Evolutionary conservation across 2,329 filamentous ascomycete genomes (phyloP).

Genomic region (Aureobasidium leucospermi): DNA sequence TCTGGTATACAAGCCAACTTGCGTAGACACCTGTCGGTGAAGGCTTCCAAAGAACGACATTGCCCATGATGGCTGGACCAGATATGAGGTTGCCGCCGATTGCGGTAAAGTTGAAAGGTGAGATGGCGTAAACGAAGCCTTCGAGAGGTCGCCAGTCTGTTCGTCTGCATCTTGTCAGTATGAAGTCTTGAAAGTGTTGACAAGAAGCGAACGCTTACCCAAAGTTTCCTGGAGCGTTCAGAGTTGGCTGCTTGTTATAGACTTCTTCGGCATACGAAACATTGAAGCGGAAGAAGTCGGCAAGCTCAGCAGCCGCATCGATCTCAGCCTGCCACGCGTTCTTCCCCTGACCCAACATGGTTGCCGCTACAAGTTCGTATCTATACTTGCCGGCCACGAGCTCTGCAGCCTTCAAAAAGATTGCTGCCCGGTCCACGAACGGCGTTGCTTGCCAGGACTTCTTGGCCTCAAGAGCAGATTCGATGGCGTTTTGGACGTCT

Average conservation of each 20-base stretch:
- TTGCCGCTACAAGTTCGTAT: constrained; percentile 32
- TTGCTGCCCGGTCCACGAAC: constrained; percentile 31
- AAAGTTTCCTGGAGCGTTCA: constrained; percentile 19
- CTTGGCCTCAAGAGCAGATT: constrained; percentile 29
- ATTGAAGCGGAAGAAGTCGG: constrained; percentile 33
- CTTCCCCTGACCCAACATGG: constrained; percentile 38
- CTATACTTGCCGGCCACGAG: constrained; percentile 25
- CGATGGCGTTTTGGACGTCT: constrained; percentile 22
- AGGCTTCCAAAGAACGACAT: constrained; percentile 39
- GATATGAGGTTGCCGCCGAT: constrained; percentile 33
- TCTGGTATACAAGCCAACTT: constrained; percentile 32
- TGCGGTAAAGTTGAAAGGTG: constrained; percentile 40
- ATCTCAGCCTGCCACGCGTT: constrained; percentile 36
- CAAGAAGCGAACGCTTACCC: background rate
- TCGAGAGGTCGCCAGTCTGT: constrained; percentile 34
- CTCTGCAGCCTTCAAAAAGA: constrained; percentile 30
- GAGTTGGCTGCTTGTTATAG: constrained; percentile 30
- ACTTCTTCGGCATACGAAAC: constrained; percentile 30
- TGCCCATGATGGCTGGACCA: constrained; percentile 33
- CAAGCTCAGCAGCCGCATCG: constrained; percentile 30
- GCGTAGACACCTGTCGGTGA: constrained; percentile 29
- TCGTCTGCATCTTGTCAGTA: constrained; percentile 16
- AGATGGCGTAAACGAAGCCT: constrained; percentile 37
- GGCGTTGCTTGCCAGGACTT: constrained; percentile 28
- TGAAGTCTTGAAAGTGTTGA: background rate